phyloP scores from a whole-genome alignment of 371 early-diverging fungal genomes.

The Syncephalastrum contaminatum region DNA sequence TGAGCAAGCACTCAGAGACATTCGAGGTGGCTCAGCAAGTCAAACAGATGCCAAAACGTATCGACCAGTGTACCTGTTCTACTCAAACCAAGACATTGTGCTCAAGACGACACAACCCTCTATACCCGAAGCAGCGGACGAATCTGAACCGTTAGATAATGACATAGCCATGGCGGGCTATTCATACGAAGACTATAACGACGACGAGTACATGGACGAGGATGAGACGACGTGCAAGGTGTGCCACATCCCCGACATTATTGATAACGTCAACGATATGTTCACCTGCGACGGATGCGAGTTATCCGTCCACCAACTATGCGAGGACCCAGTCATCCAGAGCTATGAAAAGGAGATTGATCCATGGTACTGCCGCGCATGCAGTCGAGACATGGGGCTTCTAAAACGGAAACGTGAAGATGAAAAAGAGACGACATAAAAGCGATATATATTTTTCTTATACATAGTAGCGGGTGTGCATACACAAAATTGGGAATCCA shows the following conservation, averaged over 20 bases:
- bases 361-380: constrained; percentile 51
- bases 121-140: constrained; percentile 1
- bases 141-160: not conserved
- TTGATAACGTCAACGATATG: constrained; percentile 38
- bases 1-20: too few relatives aligned
- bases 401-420: constrained; percentile 22
- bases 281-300: constrained; percentile 48
- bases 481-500: not conserved
- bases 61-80: constrained; percentile 43
- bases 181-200: constrained; percentile 10
- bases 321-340: constrained; percentile 40
- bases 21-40: too few relatives aligned
- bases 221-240: constrained; percentile 30
- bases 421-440: constrained; percentile 1
- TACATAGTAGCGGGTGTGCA: not conserved
- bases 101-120: not conserved
- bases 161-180: constrained; percentile 37
- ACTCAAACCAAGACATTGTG: constrained; percentile 25
- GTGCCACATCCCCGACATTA: constrained; percentile 36
- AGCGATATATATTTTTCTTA: constrained; percentile 7
- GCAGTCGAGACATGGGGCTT: constrained; percentile 22
- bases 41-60: constrained; percentile 15
- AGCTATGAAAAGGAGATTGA: constrained; percentile 35
- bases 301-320: constrained; percentile 43
- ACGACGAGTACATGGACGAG: constrained; percentile 16